These are phyloP conservation scores for Coelastrella sp. DNA, from an alignment of 139 green algal species.

Conservation along the genomic window DNA sequence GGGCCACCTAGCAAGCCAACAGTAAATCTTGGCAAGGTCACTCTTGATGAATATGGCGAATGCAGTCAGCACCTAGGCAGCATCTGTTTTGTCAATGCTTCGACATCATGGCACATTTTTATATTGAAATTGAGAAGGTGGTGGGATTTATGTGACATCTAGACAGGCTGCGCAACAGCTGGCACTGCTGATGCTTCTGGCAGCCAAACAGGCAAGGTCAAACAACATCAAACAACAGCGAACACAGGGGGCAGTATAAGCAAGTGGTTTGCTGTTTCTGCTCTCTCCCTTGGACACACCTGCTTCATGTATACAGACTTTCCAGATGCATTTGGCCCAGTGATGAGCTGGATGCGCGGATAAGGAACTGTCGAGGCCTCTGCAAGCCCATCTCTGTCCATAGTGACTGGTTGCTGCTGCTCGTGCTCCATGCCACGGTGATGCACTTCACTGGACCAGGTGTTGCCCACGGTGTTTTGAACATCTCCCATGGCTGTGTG, in stretches of 20 bases:
- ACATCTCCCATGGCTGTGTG: constrained; percentile 72
- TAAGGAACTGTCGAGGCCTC: background rate
- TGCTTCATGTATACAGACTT: constrained; percentile 89
- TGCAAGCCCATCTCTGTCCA: background rate
- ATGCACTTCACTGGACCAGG: too few species aligned
- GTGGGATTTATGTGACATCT: too few species aligned
- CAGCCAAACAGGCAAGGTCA: too few species aligned
- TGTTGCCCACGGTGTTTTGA: background rate
- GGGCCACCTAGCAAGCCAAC: constrained; percentile 72
- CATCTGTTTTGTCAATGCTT: too few species aligned
- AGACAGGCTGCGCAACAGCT: too few species aligned
- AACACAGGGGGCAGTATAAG: too few species aligned
- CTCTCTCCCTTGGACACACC: too few species aligned
- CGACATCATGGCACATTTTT: too few species aligned
- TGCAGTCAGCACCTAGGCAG: background rate
- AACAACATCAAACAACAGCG: too few species aligned
- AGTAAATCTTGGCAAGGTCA: background rate
- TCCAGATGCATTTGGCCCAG: constrained; percentile 82
- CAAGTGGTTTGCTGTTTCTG: background rate
- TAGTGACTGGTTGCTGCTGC: background rate
- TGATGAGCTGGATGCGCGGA: constrained; percentile 64
- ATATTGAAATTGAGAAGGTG: too few species aligned
- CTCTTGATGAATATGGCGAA: background rate
- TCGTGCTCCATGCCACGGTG: background rate
- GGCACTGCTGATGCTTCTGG: too few species aligned